Evolutionary conservation across 2,329 filamentous ascomycete genomes (phyloP), one percentile per base, ranked within the genome.

Genomic region (Trichoderma atrobrunneum): DNA sequence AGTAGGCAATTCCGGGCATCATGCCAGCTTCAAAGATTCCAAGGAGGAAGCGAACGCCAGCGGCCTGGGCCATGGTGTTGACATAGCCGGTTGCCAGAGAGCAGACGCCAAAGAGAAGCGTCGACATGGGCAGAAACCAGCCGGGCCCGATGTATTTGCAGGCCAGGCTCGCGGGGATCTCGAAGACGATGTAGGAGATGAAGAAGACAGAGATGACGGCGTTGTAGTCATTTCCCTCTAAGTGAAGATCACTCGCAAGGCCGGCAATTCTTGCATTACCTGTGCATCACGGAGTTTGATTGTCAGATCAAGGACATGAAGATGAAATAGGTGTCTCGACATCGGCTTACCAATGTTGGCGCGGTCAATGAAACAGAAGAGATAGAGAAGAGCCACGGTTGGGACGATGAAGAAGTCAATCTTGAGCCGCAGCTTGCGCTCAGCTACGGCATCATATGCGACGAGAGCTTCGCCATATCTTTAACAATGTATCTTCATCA

Each of bases 331-430:
- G 32, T 51, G n/a, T 14, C 7, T 28, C 12, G 7, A 5, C 16
- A 43, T 30, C 14, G 10, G 11, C 82, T 77, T 77, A 90, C 90
- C 91, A 48, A 93, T 91, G 73, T 93, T 93, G 28, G 91, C 89
- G n/a, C 91, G 86, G 76, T 93, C 91, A 74, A 93, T 92, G 80
- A 92, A 93, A 81, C 90, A 92, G 76, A 93, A 92, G 0, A 93
- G 84, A 76, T 93, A 93, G 4, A 93, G 81, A 0, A 92, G 72
- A 0, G 90, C 82, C 0, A 92, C 90, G 0, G 89, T 91, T 0
- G 91, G 91, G 0, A 93, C 83, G 59, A 92, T 87, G 75, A 84
- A 87, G 7, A 91, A 75, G 76, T 93, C 91, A 62, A 93, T 89
- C 79, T 93, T 93, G 76, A 82, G 80, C 8, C 89, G 84, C 28